Base-by-base conservation (phyloP, 2,329 filamentous ascomycete genomes). In the Aureobasidium sp. region DNA sequence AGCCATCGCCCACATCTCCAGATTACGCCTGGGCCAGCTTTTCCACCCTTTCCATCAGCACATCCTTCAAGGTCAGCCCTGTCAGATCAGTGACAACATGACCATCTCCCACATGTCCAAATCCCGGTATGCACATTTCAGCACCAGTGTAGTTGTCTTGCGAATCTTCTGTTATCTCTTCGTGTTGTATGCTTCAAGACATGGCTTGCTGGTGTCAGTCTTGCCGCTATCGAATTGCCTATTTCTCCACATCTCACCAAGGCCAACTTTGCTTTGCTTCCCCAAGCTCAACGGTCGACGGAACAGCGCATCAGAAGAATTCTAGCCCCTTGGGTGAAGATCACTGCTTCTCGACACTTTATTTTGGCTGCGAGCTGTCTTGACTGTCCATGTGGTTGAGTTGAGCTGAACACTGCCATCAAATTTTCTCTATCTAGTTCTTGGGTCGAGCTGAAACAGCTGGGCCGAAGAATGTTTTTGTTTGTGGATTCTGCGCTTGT, bases 191-290 rank as follows among this genome's bases (percentile, higher is more conserved):
- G 27, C 29, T 32, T 16, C 41, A 27, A 45, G 17, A 42, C 22
- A 37, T 30, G 24, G 41, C 41, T 45, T 45, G n/a, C 40, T 17
- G 24, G 30, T 29, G n/a, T 45, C 10, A 17, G 12, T 45, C 27
- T 45, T 45, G 41, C 41, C 41, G 41, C 41, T 45, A 45, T 45
- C 24, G 41, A 29, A 32, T 45, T 32, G 16, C 22, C 14, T 7
- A 17, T 19, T 45, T 45, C 41, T 45, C 41, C 41, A 45, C 41
- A 45, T 45, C 41, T 45, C 41, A 45, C 27, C 41, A 22, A n/a
- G n/a, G n/a, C n/a, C n/a, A n/a, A n/a, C n/a, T n/a, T n/a, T n/a
- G n/a, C n/a, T n/a, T n/a, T n/a, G n/a, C n/a, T n/a, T n/a, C n/a
- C n/a, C n/a, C n/a, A n/a, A n/a, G n/a, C 29, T 30, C 41, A 45